phyloP scores from a whole-genome alignment of 768 basidiomycete genomes.

The Boletus bicolor region DNA sequence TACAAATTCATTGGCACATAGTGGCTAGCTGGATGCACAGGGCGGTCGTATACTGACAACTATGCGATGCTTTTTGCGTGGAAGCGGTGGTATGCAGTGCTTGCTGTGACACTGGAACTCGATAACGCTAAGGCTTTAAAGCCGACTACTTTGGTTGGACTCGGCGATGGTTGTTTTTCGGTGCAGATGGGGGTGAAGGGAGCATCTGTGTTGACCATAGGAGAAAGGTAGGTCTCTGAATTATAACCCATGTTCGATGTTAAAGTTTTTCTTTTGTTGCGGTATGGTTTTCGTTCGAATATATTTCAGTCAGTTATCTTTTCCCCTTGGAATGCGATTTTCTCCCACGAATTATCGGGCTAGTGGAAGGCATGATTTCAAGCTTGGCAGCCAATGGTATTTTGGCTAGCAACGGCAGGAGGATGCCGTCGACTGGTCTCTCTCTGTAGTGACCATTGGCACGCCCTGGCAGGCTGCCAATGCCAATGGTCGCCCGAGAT shows the following conservation, averaged over 20 bases:
- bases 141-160: not conserved
- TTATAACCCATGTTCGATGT: not conserved
- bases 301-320: not conserved
- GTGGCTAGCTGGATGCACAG: not conserved
- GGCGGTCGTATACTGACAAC: not conserved
- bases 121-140: not conserved
- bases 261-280: not conserved
- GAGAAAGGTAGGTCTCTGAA: constrained; percentile 3
- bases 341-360: constrained; percentile 10
- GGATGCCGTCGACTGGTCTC: not conserved
- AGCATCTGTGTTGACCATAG: not conserved
- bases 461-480: constrained; percentile 12
- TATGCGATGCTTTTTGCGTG: not conserved
- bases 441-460: not conserved
- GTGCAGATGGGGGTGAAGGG: not conserved
- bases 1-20: not conserved
- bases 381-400: constrained; percentile 1
- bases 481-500: not conserved
- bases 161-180: not conserved
- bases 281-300: not conserved
- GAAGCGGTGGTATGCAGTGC: constrained; percentile 15
- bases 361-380: not conserved
- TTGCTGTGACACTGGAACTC: constrained; percentile 12
- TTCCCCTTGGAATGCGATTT: not conserved
- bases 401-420: not conserved